Percentiles rank a stretch among this genome's conserved stretches.
phyloP scores from a whole-genome alignment of 1,139 yeast genomes.

The Yamadazyma mexicana region DNA sequence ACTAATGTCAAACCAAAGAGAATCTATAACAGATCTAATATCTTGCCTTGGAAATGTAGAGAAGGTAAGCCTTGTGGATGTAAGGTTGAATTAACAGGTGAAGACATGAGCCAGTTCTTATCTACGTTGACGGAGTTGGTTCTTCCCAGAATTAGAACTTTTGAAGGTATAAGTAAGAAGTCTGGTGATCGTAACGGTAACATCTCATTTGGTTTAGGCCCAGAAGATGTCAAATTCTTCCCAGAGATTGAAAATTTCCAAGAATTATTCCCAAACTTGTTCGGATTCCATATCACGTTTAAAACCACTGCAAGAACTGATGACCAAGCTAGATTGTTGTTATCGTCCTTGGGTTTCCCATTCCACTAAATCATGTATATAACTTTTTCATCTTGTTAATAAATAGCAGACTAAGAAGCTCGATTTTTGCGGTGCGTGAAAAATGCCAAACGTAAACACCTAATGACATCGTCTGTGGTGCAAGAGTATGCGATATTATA shows the following conservation, averaged over 20 bases:
- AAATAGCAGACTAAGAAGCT: no score
- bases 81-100: constrained; percentile 73
- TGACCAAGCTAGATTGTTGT: constrained; percentile 82
- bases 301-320: constrained; percentile 91
- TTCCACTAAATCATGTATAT: constrained; percentile 33
- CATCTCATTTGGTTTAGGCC: constrained; percentile 77
- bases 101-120: constrained; percentile 83
- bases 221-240: constrained; percentile 77
- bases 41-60: constrained; percentile 85
- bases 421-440: no score
- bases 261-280: constrained; percentile 85
- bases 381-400: no score
- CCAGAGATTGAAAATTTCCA: constrained; percentile 93
- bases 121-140: constrained; percentile 88
- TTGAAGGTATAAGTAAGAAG: constrained; percentile 69
- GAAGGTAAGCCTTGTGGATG: constrained; percentile 93
- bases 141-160: constrained; percentile 88
- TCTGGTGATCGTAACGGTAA: constrained; percentile 88
- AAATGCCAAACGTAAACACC: no score
- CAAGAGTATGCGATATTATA: constrained; percentile 27
- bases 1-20: constrained; percentile 84
- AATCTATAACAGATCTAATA: constrained; percentile 74
- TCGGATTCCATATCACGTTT: constrained; percentile 82
- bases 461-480: constrained; percentile 8
- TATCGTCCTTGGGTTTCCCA: constrained; percentile 83